These are phyloP conservation scores for Artemisia princeps DNA, from an alignment of 140 eudicot genomes.

Conservation along the genomic window DNA sequence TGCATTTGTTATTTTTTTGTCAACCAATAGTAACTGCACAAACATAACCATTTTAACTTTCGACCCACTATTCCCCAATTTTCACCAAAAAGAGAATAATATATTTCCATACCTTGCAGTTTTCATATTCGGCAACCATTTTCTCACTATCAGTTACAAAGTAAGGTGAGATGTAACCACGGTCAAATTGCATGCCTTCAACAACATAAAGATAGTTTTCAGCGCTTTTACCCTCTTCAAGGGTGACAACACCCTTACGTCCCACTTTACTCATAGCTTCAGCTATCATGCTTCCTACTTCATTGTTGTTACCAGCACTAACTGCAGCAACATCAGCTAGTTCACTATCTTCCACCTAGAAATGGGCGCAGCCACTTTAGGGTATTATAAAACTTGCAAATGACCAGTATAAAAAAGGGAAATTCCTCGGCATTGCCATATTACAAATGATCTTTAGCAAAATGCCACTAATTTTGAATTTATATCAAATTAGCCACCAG, in stretches of 20 bases:
- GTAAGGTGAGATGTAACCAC: conserved; percentile 94
- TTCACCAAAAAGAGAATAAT: neutral
- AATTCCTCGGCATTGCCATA: no score
- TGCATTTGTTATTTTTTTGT: conserved; percentile 81
- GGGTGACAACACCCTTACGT: conserved; percentile 87
- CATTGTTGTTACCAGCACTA: conserved; percentile 92
- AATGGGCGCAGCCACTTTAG: neutral
- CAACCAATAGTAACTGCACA: conserved; percentile 67
- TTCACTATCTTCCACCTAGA: conserved; percentile 84
- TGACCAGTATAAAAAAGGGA: neutral
- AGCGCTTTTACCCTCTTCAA: conserved; percentile 89
- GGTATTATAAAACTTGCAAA: neutral
- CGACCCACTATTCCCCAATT: neutral
- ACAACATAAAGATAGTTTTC: conserved; percentile 72
- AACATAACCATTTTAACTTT: neutral
- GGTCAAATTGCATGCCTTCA: conserved; percentile 96
- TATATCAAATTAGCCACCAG: no score
- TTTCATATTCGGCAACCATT: conserved; percentile 77
- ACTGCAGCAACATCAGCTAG: conserved; percentile 95
- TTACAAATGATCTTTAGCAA: neutral
- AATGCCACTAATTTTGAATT: neutral
- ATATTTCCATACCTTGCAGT: conserved; percentile 63
- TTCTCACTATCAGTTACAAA: conserved; percentile 91
- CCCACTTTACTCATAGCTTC: conserved; percentile 95
- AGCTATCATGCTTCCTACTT: conserved; percentile 91